Evolutionary conservation across 2,329 filamentous ascomycete species (phyloP).

Genomic region (Pochonia chlamydosporia): DNA sequence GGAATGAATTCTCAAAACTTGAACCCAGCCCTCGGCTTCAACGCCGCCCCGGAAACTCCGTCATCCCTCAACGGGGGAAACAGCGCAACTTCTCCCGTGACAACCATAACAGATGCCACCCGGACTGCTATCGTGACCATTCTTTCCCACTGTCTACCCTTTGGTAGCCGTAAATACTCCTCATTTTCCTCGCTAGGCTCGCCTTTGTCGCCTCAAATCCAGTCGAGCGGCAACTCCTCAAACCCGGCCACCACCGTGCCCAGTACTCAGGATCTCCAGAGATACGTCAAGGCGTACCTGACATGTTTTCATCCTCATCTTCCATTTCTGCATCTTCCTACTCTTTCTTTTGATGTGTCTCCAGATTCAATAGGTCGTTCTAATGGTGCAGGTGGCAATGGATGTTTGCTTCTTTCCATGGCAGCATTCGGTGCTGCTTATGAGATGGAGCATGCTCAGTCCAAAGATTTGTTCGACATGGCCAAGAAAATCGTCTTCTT

Average conservation of each 20-base stretch:
- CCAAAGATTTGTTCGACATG: constrained; percentile 82
- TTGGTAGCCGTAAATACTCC: constrained; percentile 59
- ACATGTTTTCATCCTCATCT: constrained; percentile 90
- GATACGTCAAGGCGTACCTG: constrained; percentile 86
- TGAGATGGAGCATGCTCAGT: constrained; percentile 73
- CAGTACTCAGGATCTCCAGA: constrained; percentile 78
- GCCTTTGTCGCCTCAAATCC: constrained; percentile 47
- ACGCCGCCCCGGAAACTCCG: constrained; percentile 63
- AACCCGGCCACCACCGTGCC: constrained; percentile 59
- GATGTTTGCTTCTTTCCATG: constrained; percentile 79
- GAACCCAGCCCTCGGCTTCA: constrained; percentile 61
- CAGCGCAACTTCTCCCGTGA: constrained; percentile 51
- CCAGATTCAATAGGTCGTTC: constrained; percentile 58
- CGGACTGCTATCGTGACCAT: constrained; percentile 55
- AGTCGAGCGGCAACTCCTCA: constrained; percentile 40
- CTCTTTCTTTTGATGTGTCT: constrained; percentile 80
- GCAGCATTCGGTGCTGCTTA: constrained; percentile 78
- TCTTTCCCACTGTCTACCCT: constrained; percentile 50
- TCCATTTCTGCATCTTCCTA: constrained; percentile 90
- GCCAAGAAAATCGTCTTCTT: constrained; percentile 93
- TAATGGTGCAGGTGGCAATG: constrained; percentile 66
- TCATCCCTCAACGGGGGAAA: constrained; percentile 64
- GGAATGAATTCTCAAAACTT: constrained; percentile 56
- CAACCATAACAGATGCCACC: constrained; percentile 61
- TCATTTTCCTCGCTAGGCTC: constrained; percentile 52